Conservation (phyloP, 164 flowering plant genomes). For the Nymphaea colorata region DNA sequence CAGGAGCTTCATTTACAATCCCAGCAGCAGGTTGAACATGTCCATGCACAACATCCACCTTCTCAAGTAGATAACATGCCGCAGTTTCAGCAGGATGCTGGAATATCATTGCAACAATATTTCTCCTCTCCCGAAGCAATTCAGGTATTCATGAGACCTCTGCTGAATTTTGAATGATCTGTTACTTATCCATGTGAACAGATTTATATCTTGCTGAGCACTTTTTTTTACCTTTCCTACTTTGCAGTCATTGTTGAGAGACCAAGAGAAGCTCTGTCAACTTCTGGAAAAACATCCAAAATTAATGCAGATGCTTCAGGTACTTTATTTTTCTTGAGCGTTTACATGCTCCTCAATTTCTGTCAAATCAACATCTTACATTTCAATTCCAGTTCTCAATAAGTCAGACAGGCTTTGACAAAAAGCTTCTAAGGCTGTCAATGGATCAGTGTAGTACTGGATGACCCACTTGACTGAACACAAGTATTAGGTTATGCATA, state of each 20-base stretch:
- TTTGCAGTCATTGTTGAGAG: constrained; percentile 76
- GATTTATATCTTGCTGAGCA: background rate
- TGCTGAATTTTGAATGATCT: background rate
- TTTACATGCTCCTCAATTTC: background rate
- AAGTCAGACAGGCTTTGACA: no score
- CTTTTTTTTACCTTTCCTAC: constrained; percentile 6
- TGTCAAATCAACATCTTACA: no score
- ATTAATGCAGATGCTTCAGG: constrained; percentile 99
- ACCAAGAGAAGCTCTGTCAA: constrained; percentile 86
- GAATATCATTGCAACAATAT: constrained; percentile 57
- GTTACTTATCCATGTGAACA: background rate
- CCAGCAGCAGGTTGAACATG: constrained; percentile 32
- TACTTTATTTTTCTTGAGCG: constrained; percentile 6
- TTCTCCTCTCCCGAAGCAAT: constrained; percentile 90
- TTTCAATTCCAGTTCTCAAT: no score
- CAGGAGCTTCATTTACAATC: constrained; percentile 32
- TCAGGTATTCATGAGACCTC: constrained; percentile 40
- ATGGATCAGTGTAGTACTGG: no score
- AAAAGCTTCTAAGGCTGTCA: no score
- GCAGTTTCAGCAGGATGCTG: constrained; percentile 53
- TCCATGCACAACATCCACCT: constrained; percentile 24
- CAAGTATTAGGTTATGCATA: no score
- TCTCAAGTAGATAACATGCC: constrained; percentile 34
- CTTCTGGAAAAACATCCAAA: constrained; percentile 94
- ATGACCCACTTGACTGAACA: no score